Evolutionary conservation across 148 eudicot species (phyloP), one percentile per base, ranked within the genome.

Genomic region (Arbutus unedo): DNA sequence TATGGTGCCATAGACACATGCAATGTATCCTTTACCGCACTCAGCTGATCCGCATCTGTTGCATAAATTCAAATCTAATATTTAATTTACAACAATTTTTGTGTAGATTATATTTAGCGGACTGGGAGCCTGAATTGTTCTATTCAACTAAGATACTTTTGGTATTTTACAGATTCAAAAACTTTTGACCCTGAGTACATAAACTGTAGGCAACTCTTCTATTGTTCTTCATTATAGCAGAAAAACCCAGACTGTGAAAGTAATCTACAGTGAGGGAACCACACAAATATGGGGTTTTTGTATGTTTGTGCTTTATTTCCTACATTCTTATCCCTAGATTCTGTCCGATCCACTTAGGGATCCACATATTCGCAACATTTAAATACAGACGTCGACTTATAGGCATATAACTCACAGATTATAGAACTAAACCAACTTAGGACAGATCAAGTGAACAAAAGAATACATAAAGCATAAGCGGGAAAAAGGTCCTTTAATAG

Each of bases 21-120:
- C 85, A 95, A 81, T 15, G 92, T 93, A 89, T 93, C 98, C 87
- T 95, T 95, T 76, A 93, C 95, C 4, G 83, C 82, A 77, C 89
- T 90, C 91, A 95, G 53, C 44, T 95, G 95, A 85, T 87, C 92
- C 55, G 23, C 15, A 85, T 95, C 98, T 92, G 76, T 60, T 50
- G 77, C 38, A 59, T 18, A 79, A 77, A 44, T 23, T 4, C 55
- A 71, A 50, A 38, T 31, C 49, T 53, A 72, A 9, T 19, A 15
- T 25, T 44, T 21, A 48, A 48, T 74, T 48, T n/a, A 48, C 21
- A n/a, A 13, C 18, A 73, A 44, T 72, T 23, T 23, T 5, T 25
- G 71, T 6, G 43, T 10, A 4, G 3, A 14, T 25, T 4, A 25
- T 25, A 66, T 66, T 41, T 25, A 66, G 25, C 5, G 41, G 43